phyloP scores from a whole-genome alignment of 768 basidiomycete species.

The Russula ochroleuca region DNA sequence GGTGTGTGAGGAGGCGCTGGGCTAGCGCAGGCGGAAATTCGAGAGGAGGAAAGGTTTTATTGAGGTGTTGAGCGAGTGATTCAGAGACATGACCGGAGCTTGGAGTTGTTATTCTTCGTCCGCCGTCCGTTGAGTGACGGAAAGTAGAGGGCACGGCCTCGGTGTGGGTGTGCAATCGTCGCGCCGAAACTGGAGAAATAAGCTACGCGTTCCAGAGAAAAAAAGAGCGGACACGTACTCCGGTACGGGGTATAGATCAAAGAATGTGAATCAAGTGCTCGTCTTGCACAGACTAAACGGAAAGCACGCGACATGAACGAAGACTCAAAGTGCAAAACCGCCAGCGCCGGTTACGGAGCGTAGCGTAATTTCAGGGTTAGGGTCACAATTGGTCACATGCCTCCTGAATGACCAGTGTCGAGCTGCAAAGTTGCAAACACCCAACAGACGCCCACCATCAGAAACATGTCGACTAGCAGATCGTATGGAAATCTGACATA shows the following conservation, averaged over 20 bases:
- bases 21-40: slow-evolving; percentile 69
- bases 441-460: neutral
- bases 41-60: slow-evolving; percentile 58
- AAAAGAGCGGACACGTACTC: slow-evolving; percentile 1
- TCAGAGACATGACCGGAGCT: neutral
- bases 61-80: slow-evolving; percentile 50
- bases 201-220: neutral
- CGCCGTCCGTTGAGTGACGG: neutral
- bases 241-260: neutral
- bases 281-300: slow-evolving; percentile 4
- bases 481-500: slow-evolving; percentile 30
- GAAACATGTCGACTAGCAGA: slow-evolving; percentile 12
- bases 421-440: neutral
- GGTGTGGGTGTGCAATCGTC: slow-evolving; percentile 8
- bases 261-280: neutral
- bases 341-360: neutral
- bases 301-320: slow-evolving; percentile 20
- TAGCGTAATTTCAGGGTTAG: slow-evolving; percentile 2
- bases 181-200: slow-evolving; percentile 9
- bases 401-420: neutral
- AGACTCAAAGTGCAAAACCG: neutral
- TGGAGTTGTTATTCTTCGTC: slow-evolving; percentile 5
- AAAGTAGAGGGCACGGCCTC: neutral
- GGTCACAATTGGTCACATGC: slow-evolving; percentile 14
- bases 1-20: slow-evolving; percentile 70